phyloP scores from a whole-genome alignment of 2,329 filamentous ascomycete genomes.

The Aureobasidium sp. region DNA sequence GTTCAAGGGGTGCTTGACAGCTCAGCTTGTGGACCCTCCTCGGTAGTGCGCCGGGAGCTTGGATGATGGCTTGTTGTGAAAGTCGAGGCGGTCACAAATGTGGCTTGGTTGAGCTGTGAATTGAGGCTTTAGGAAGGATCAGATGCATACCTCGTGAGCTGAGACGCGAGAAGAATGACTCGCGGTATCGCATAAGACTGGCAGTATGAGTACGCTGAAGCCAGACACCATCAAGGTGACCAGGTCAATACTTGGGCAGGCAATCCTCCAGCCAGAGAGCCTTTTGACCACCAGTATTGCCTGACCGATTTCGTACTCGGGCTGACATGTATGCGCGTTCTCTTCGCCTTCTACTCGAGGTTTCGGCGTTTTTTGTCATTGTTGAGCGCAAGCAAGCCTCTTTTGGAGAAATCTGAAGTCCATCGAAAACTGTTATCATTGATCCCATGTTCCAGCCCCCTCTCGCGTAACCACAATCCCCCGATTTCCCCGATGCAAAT shows the following conservation, averaged over 20 bases:
- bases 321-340: neutral
- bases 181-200: too few species aligned
- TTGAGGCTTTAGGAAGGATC: neutral
- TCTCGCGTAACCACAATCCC: neutral
- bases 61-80: neutral
- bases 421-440: neutral
- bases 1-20: neutral
- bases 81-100: neutral
- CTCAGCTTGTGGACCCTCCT: neutral
- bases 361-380: neutral
- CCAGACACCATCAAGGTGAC: neutral
- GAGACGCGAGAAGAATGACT: too few species aligned
- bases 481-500: constrained; percentile 1
- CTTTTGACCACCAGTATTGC: neutral
- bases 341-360: neutral
- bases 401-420: neutral
- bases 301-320: neutral
- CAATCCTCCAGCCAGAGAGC: neutral
- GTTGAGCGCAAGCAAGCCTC: neutral
- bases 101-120: neutral
- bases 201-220: neutral
- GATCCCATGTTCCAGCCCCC: neutral
- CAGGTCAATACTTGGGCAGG: neutral
- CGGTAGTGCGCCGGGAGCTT: neutral
- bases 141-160: too few species aligned